phyloP scores from a whole-genome alignment of 331 rosid species.

The Arachis monticola region DNA sequence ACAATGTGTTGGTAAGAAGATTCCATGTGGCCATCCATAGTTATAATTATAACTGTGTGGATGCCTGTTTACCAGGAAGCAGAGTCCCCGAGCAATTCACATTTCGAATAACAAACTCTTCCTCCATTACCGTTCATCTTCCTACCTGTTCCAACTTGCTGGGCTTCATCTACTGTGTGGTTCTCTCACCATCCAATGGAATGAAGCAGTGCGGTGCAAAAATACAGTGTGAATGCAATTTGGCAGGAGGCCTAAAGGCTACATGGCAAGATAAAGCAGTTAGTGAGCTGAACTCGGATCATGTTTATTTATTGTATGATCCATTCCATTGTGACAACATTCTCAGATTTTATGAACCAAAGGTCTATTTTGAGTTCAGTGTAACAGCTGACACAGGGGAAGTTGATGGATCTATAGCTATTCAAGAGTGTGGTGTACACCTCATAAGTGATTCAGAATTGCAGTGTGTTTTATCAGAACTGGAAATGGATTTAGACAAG shows the following conservation, averaged over 20 bases:
- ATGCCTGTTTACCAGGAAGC: slow-evolving; percentile 10
- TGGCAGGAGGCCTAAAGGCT: neutral
- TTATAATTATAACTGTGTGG: neutral
- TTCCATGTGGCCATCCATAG: neutral
- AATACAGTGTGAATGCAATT: neutral
- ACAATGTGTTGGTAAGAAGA: neutral
- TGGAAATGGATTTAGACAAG: slow-evolving; percentile 23
- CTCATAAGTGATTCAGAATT: neutral
- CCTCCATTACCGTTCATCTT: neutral
- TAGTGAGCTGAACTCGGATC: neutral
- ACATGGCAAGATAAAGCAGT: neutral
- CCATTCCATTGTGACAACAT: neutral
- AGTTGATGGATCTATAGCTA: neutral
- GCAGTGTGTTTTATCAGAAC: neutral
- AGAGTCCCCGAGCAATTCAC: neutral
- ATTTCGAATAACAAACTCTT: neutral
- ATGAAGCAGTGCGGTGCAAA: too few species aligned
- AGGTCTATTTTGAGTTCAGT: neutral
- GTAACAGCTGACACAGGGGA: neutral
- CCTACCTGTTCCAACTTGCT: neutral
- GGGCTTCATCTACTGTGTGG: neutral
- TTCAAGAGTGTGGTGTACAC: slow-evolving; percentile 31
- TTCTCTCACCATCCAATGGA: slow-evolving; percentile 3
- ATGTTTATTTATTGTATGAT: slow-evolving; percentile 4
- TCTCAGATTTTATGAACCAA: neutral